Conservation (phyloP, 495 filamentous ascomycete genomes). For the Xylaria castorea region DNA sequence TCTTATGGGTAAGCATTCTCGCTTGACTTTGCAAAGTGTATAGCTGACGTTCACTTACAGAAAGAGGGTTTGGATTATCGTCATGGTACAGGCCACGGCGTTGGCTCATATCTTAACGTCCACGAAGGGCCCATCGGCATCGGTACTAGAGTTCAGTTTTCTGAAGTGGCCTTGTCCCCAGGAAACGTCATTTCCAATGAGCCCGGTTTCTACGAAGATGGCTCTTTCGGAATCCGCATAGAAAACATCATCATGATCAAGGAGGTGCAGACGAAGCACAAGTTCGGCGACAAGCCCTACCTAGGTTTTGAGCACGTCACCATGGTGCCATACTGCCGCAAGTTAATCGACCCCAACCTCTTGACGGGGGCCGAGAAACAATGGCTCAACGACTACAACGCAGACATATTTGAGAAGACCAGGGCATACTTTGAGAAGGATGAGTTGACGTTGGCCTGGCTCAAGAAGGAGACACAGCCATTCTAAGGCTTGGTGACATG, state of each 20-base stretch:
- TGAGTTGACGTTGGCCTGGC: constrained; percentile 73
- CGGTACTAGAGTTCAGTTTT: constrained; percentile 87
- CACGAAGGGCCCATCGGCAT: constrained; percentile 98
- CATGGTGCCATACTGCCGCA: constrained; percentile 92
- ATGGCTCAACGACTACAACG: constrained; percentile 89
- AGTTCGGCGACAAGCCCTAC: constrained; percentile 92
- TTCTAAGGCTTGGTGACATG: constrained; percentile 33
- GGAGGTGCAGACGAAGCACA: constrained; percentile 82
- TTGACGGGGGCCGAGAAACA: constrained; percentile 77
- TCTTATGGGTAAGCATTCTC: constrained; percentile 74
- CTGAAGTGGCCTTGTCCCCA: constrained; percentile 85
- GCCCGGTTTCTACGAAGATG: constrained; percentile 98
- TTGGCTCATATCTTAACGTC: constrained; percentile 91
- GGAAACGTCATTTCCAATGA: constrained; percentile 96
- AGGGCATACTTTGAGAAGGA: constrained; percentile 79
- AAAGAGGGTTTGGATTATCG: constrained; percentile 90
- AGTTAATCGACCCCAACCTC: constrained; percentile 78
- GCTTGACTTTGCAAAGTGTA: neutral
- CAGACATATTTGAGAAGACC: constrained; percentile 82
- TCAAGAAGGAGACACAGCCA: constrained; percentile 80
- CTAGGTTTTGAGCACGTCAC: constrained; percentile 97
- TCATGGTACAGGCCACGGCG: constrained; percentile 96
- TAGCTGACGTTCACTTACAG: constrained; percentile 41
- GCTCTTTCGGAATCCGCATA: constrained; percentile 95
- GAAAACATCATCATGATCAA: constrained; percentile 93